Percentiles rank a stretch among this genome's conserved stretches.
Conservation (phyloP, 768 basidiomycete genomes). For the Tulasnella sp. region DNA sequence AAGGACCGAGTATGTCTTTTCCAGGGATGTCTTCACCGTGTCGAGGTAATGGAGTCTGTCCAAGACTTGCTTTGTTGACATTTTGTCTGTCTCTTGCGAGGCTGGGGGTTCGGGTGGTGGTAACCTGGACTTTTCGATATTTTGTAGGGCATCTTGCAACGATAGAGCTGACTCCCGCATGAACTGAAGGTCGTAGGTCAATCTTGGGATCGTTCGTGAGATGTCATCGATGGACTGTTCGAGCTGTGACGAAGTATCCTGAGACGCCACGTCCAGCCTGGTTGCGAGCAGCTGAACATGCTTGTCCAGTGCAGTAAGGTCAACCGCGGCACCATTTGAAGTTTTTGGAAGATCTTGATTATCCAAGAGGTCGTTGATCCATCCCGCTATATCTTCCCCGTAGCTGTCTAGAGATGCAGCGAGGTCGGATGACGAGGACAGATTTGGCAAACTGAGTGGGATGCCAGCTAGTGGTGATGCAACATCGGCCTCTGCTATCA, state of each 20-base stretch:
- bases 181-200: conserved; percentile 95
- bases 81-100: conserved; percentile 44
- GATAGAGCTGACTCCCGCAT: conserved; percentile 88
- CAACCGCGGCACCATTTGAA: conserved; percentile 35
- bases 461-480: background rate
- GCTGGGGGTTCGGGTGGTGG: conserved; percentile 30
- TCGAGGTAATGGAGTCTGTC: conserved; percentile 79
- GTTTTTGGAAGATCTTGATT: conserved; percentile 36
- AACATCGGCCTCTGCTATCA: background rate
- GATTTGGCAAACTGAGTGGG: background rate
- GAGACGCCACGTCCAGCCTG: conserved; percentile 77
- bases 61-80: conserved; percentile 57
- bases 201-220: conserved; percentile 81
- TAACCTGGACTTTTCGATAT: conserved; percentile 53
- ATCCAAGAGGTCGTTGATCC: conserved; percentile 65
- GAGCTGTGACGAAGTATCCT: conserved; percentile 81
- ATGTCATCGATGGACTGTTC: conserved; percentile 92
- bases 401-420: conserved; percentile 52
- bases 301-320: conserved; percentile 62
- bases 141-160: conserved; percentile 62
- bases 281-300: conserved; percentile 71
- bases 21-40: conserved; percentile 80
- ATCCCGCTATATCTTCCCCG: conserved; percentile 55
- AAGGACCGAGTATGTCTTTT: conserved; percentile 80
- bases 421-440: conserved; percentile 32